phyloP scores from a whole-genome alignment of 2,329 filamentous ascomycete genomes.

The Parastagonospora avenae region DNA sequence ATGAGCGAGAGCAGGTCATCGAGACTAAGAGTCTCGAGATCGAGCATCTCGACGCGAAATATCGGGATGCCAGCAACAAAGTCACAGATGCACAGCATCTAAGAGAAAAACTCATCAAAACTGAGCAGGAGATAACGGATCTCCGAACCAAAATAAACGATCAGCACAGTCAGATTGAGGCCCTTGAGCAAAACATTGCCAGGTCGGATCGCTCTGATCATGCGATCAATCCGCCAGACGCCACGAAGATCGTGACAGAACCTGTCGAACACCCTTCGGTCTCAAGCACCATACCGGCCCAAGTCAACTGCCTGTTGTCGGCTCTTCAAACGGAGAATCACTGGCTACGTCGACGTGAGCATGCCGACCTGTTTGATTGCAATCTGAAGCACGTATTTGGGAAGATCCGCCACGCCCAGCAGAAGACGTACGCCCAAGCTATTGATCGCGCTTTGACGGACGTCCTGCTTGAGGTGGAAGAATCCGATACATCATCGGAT shows the following conservation, averaged over 20 bases:
- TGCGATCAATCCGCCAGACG: slow-evolving; percentile 1
- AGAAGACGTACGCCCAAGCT: not conserved
- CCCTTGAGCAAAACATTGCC: slow-evolving; percentile 17
- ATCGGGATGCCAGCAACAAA: slow-evolving; percentile 34
- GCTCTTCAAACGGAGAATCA: slow-evolving; percentile 37
- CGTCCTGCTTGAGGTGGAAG: not conserved
- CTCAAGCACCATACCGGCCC: slow-evolving; percentile 13
- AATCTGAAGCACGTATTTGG: slow-evolving; percentile 17
- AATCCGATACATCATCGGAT: too few relatives aligned
- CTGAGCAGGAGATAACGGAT: slow-evolving; percentile 1
- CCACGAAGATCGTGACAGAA: slow-evolving; percentile 8
- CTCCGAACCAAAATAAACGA: slow-evolving; percentile 22
- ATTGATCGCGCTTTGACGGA: not conserved
- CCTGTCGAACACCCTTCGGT: slow-evolving; percentile 16
- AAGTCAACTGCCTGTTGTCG: slow-evolving; percentile 22
- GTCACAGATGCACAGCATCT: slow-evolving; percentile 25
- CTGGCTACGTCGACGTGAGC: slow-evolving; percentile 34
- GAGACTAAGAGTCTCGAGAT: slow-evolving; percentile 70
- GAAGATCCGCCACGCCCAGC: slow-evolving; percentile 8
- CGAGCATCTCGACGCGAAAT: slow-evolving; percentile 78
- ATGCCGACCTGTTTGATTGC: slow-evolving; percentile 19
- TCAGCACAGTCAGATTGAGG: slow-evolving; percentile 24
- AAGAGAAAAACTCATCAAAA: slow-evolving; percentile 23
- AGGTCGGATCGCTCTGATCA: slow-evolving; percentile 10
- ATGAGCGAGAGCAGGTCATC: slow-evolving; percentile 82